Base-by-base conservation (phyloP, 164 flowering plant genomes). In the Pachysandra terminalis region DNA sequence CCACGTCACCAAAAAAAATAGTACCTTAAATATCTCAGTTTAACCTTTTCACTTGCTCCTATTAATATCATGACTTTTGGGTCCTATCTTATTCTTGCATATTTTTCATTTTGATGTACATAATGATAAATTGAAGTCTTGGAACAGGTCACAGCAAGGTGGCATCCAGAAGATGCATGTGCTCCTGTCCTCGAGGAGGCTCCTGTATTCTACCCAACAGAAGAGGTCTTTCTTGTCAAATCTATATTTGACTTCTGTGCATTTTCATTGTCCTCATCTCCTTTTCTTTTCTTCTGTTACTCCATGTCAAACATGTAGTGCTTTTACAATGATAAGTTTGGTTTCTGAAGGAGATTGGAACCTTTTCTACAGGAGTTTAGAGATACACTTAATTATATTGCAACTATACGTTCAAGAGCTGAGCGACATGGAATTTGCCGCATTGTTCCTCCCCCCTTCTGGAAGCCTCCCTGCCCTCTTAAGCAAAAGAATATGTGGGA, bases 391-490 rank as follows among this genome's bases (percentile, higher is more conserved):
- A 91, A 77, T 55, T 96, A 91, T 67, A 88, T 96, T 58, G 86
- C 85, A 37, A 80, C 85, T 54, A 91, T 93, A 73, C 87, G 90
- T 7, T 63, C 76, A 16, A 83, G n/a, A 71, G 97, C 95, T 23
- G 96, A 93, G 75, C 72, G 64, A 48, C 88, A 84, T 84, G 99
- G 99, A 70, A 90, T 96, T 58, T 93, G 98, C 74, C 88, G 96
- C 41, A 90, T 96, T 74, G 88, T 93, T 63, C 98, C 99, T 68
- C 97, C 99, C 21, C 68, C 93, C 65, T 87, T 91, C 10, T 96
- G 99, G 99, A 85, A 81, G 63, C 99, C 99, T 55, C 93, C 96
- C 0, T 90, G 90, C 71, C 92, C 84, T 71, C 90, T 93, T 0
- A 80, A 78, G 75, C 88, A 90, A 41, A 84, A 85, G 59, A 52